Conservation (phyloP, 495 filamentous ascomycete species). For the Penicillium roqueforti region DNA sequence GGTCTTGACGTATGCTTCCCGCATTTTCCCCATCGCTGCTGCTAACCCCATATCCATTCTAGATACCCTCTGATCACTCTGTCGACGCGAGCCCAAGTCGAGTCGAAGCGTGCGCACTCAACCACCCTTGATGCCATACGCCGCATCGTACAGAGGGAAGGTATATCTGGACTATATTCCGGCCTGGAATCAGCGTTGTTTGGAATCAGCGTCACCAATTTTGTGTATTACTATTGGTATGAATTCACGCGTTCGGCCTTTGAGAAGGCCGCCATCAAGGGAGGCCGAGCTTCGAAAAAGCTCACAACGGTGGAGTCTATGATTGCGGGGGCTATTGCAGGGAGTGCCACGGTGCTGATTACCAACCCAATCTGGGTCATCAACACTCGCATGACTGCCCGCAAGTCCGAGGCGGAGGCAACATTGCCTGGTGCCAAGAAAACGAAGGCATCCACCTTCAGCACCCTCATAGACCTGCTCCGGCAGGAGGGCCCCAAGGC, state of each 20-base stretch:
- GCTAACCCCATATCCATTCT: conserved; percentile 18
- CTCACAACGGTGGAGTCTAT: conserved; percentile 88
- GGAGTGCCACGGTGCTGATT: conserved; percentile 86
- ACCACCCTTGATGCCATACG: conserved; percentile 74
- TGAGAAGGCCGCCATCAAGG: conserved; percentile 69
- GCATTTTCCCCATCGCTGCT: conserved; percentile 8
- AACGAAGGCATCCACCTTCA: conserved; percentile 64
- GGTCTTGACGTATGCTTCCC: conserved; percentile 71
- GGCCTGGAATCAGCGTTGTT: conserved; percentile 89
- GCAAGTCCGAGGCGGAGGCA: conserved; percentile 56
- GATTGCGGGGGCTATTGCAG: conserved; percentile 92
- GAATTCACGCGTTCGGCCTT: conserved; percentile 93
- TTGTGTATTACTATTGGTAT: conserved; percentile 99
- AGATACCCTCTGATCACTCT: conserved; percentile 97
- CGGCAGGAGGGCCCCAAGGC: conserved; percentile 74
- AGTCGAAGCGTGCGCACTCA: conserved; percentile 86
- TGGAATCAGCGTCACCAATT: conserved; percentile 97
- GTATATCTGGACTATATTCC: conserved; percentile 79
- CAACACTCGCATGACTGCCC: conserved; percentile 96
- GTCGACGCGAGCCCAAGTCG: conserved; percentile 95
- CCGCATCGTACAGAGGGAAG: conserved; percentile 87
- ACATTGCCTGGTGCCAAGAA: conserved; percentile 47
- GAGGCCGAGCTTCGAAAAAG: conserved; percentile 74
- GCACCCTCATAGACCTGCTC: conserved; percentile 72
- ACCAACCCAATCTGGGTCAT: conserved; percentile 99